phyloP scores from a whole-genome alignment of 139 green algal species.

The Nannochloris sp. region DNA sequence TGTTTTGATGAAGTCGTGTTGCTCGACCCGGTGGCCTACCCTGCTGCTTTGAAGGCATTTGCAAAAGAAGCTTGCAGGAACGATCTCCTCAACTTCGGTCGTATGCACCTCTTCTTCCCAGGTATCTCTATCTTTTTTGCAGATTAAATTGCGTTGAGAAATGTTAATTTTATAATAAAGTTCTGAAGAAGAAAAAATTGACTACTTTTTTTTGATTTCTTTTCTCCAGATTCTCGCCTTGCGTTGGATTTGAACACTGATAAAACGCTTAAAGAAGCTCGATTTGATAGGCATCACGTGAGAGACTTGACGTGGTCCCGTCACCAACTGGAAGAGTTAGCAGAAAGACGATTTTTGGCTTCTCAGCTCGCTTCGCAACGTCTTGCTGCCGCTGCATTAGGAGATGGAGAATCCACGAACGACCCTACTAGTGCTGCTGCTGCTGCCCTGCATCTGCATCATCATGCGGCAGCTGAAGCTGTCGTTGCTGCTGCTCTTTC shows the following conservation, averaged over 20 bases:
- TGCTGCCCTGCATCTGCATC: neutral
- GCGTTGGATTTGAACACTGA: constrained; percentile 84
- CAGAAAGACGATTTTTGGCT: constrained; percentile 70
- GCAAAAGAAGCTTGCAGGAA: constrained; percentile 78
- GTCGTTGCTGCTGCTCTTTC: neutral
- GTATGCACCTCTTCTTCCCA: constrained; percentile 91
- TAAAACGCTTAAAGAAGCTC: constrained; percentile 73
- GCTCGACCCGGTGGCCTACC: constrained; percentile 79
- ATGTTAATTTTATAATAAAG: no score
- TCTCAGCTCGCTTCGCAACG: constrained; percentile 38
- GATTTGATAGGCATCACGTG: constrained; percentile 83
- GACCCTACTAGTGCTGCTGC: neutral
- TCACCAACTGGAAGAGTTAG: constrained; percentile 87
- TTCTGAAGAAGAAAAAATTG: no score
- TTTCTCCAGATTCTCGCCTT: constrained; percentile 72
- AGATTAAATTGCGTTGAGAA: no score
- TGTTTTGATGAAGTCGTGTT: constrained; percentile 84
- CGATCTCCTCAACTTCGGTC: constrained; percentile 85
- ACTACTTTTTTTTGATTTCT: no score
- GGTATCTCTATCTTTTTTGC: no score
- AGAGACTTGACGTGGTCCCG: constrained; percentile 79
- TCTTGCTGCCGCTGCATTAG: neutral
- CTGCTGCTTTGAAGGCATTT: constrained; percentile 78
- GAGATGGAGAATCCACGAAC: no score
- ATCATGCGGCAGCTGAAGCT: neutral